Base-by-base conservation (phyloP, 1,139 yeast species). In the Debaryomyces nepalensis region DNA sequence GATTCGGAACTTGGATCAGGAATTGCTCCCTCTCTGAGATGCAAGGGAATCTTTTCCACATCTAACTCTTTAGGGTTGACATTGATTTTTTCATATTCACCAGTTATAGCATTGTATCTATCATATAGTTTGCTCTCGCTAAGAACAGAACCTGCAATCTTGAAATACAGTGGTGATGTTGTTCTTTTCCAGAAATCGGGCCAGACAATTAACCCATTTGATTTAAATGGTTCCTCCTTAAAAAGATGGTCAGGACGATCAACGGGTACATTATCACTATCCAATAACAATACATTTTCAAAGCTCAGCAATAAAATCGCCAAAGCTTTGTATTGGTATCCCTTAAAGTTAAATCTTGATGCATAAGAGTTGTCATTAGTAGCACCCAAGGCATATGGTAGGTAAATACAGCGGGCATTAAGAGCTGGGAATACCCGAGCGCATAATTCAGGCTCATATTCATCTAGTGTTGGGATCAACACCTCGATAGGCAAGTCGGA, bases 1-100 rank as follows among this genome's bases (percentile, higher is more conserved):
- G 91, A 83, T 60, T 89, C 96, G 3, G 87, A 80, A 3, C 89
- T 77, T 16, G 87, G 87, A 54, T 86, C 95, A 2, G 96, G 95
- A 33, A 88, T 77, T 5, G 91, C 75, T 3, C 88, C 88, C 45
- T 72, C 66, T 38, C 83, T 68, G 54, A 84, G 88, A 55, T 85
- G 91, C 51, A 81, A 71, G 15, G 91, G 87, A 2, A 77, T 68
- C 14, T 68, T 48, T 15, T 51, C 40, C 22, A 49, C 40, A 9
- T 50, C 47, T 16, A 20, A 15, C 5, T 44, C 33, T n/a, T 43
- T 36, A 5, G 46, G 24, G 18, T 43, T 49, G 23, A 47, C 49
- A 23, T 50, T 34, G 11, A 41, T 30, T 30, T 52, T 52, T 35
- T 49, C 45, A 42, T 64, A 64, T 3, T 38, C 39, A 2, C 69